Percentiles rank a stretch among this genome's conserved stretches.
phyloP scores from a whole-genome alignment of 2,329 filamentous ascomycete species.

The Zalaria sp. region DNA sequence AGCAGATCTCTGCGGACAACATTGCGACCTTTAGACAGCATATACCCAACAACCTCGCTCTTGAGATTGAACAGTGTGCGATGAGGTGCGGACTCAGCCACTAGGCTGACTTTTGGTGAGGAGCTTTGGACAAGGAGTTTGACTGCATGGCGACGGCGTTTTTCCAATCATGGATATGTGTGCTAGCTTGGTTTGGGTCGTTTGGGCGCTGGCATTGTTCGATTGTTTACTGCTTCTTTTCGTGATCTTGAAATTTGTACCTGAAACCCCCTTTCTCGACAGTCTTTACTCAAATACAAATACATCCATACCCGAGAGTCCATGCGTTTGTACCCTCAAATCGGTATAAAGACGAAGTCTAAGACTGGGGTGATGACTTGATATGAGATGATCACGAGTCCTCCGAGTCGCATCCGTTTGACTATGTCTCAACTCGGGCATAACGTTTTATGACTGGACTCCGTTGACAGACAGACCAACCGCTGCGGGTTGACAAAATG shows the following conservation, averaged over 20 bases:
- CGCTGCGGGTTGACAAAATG: too few species aligned
- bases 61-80: slow-evolving; percentile 40
- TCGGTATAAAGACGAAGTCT: too few species aligned
- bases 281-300: not conserved
- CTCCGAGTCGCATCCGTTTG: too few species aligned
- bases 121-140: not conserved
- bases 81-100: slow-evolving; percentile 29
- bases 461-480: too few species aligned
- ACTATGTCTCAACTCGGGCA: too few species aligned
- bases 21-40: slow-evolving; percentile 20
- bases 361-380: too few species aligned
- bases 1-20: slow-evolving; percentile 18
- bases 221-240: not conserved
- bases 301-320: not conserved
- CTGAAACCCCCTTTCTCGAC: not conserved
- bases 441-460: too few species aligned
- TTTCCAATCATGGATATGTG: not conserved
- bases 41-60: slow-evolving; percentile 30
- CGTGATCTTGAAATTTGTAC: not conserved
- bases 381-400: too few species aligned
- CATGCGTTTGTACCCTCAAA: too few species aligned
- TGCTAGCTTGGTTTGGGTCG: not conserved
- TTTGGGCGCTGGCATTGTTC: not conserved
- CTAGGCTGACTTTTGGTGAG: not conserved
- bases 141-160: not conserved